Evolutionary conservation across 2,329 filamentous ascomycete genomes (phyloP), one percentile per base, ranked within the genome.

Genomic region (Dactylellina drechsleri): DNA sequence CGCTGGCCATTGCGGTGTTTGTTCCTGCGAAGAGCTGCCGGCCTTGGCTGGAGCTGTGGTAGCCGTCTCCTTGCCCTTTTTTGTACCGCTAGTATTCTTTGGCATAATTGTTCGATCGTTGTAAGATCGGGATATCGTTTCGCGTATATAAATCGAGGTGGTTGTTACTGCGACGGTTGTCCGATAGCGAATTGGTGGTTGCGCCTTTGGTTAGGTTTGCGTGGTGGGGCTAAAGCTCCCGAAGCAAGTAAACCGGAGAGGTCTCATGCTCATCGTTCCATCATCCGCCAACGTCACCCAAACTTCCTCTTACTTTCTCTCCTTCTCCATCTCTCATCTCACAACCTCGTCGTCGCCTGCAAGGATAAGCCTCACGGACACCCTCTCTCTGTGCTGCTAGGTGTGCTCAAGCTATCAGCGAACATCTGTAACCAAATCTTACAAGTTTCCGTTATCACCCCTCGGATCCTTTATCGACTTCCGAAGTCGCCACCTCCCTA

Each of bases 1-100:
- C 20, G 84, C 82, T 41, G 92, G 92, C 92, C 92, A 94, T 79
- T 89, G 84, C 56, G 86, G 86, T 40, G 84, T 82, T 36, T 36
- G 31, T 36, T 7, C 31, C 18, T 76, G 58, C 20, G 45, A 40
- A 4, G 31, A 36, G 31, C 31, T 43, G 52, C 83, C 79, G 49
- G 68, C 31, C 23, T 41, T 47, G 62, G 50, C 59, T 64, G 28
- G 41, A 56, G 15, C 60, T 41, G 8, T 31, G 50, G 52, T 12
- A 4, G 31, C 49, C 6, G 56, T 57, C 18, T 74, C 60, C 56
- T 67, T 74, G 58, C 57, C 62, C 15, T 74, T 74, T 41, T 64
- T 74, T n/a, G 57, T 5, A 36, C 23, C 41, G 31, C 31, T 36
- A 18, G 70, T 36, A 23, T 57, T 26, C 36, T 74, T 74, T 23